Evolutionary conservation across 1,284 basidiomycete genomes (phyloP).

Genomic region (Moesziomyces sp.): DNA sequence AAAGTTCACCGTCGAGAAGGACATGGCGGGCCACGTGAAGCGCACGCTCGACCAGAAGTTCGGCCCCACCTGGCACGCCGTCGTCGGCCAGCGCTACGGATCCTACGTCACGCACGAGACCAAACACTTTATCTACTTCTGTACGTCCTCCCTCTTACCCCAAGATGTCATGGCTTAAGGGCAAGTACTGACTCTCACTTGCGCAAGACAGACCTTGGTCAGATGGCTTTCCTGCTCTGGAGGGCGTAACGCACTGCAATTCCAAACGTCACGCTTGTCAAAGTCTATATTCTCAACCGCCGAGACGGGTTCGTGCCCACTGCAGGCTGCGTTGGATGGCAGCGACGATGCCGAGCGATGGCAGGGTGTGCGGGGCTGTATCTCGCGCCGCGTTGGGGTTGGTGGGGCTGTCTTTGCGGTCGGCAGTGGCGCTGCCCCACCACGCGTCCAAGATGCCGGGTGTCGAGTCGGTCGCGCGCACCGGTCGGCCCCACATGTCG

Average conservation of each 20-base stretch:
- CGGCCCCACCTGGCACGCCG: constrained; percentile 95
- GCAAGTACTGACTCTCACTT: neutral
- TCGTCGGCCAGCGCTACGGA: constrained; percentile 91
- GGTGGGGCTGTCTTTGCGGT: too few relatives aligned
- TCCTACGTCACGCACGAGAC: constrained; percentile 88
- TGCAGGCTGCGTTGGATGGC: constrained; percentile 38
- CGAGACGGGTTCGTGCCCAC: constrained; percentile 34
- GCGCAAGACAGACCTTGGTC: constrained; percentile 56
- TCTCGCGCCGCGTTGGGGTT: too few relatives aligned
- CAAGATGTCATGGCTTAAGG: neutral
- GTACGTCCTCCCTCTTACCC: constrained; percentile 38
- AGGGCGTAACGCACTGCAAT: constrained; percentile 48
- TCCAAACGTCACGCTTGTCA: neutral
- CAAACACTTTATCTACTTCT: constrained; percentile 67
- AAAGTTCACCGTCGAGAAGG: constrained; percentile 91
- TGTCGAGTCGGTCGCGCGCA: neutral
- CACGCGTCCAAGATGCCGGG: constrained; percentile 16
- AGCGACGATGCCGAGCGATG: constrained; percentile 15
- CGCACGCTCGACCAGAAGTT: constrained; percentile 93
- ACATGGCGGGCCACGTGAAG: constrained; percentile 97
- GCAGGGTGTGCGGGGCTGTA: neutral
- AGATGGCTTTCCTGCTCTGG: constrained; percentile 66
- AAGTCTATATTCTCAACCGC: neutral
- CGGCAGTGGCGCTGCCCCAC: constrained; percentile 10
- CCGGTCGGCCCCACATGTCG: constrained; percentile 41